These are phyloP conservation scores for Penicillium arizonense DNA, from an alignment of 495 filamentous ascomycete genomes.

Conservation along the genomic window DNA sequence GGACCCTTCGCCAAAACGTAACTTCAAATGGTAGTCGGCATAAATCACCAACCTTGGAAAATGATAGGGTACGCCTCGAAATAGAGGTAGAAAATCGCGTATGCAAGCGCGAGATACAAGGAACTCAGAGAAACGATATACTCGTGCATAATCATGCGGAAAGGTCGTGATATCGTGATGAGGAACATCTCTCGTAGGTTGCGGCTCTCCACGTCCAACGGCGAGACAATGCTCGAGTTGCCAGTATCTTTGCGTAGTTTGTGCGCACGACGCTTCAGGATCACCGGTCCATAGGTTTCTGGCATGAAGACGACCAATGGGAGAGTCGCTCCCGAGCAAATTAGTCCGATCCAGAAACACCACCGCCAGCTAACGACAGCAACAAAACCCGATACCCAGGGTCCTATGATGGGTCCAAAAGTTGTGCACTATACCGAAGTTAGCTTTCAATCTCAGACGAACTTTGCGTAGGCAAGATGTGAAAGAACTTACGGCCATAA, in stretches of 20 bases:
- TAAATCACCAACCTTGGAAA: conserved; percentile 44
- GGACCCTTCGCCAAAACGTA: neutral
- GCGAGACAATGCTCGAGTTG: conserved; percentile 43
- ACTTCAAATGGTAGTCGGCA: neutral
- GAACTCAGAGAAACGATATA: conserved; percentile 64
- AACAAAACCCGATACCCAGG: conserved; percentile 62
- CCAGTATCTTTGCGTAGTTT: conserved; percentile 66
- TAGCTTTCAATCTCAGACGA: neutral
- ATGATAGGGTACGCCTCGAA: conserved; percentile 70
- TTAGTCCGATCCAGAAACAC: conserved; percentile 63
- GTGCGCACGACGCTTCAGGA: conserved; percentile 62
- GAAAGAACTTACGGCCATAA: conserved; percentile 56
- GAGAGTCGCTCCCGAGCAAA: conserved; percentile 48
- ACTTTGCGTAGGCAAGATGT: no score
- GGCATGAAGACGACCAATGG: conserved; percentile 50
- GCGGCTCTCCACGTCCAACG: conserved; percentile 47
- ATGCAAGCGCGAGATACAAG: conserved; percentile 65
- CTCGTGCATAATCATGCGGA: conserved; percentile 50
- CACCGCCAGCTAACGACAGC: conserved; percentile 61
- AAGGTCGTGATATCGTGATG: conserved; percentile 45
- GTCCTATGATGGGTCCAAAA: conserved; percentile 61
- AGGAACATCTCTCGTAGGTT: conserved; percentile 40
- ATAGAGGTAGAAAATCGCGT: conserved; percentile 75
- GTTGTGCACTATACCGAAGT: conserved; percentile 50
- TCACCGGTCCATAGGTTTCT: conserved; percentile 69